These are phyloP conservation scores for Dalbergia oliveri DNA, from an alignment of 306 rosid species.

Conservation along the genomic window DNA sequence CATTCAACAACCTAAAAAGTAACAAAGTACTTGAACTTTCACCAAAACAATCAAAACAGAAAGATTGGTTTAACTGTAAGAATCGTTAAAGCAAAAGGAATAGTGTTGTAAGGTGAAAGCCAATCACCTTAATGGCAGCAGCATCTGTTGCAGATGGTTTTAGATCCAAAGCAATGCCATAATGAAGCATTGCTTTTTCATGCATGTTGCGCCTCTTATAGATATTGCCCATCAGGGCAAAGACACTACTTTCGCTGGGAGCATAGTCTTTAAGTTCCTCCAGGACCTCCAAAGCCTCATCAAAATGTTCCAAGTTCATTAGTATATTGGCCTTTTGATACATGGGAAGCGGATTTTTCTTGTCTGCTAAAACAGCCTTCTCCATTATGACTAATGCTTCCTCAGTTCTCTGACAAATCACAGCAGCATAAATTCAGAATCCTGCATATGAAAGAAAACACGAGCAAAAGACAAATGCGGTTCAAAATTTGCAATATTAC, in stretches of 20 bases:
- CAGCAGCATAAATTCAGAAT: slow-evolving; percentile 43
- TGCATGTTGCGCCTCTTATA: slow-evolving; percentile 87
- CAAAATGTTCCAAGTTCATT: slow-evolving; percentile 74
- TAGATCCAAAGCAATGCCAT: slow-evolving; percentile 94
- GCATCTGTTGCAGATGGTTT: slow-evolving; percentile 96
- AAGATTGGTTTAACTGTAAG: background rate
- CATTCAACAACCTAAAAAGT: background rate
- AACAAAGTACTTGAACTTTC: slow-evolving; percentile 16
- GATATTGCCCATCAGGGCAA: slow-evolving; percentile 94
- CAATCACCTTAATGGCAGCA: slow-evolving; percentile 88
- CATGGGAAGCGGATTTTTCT: slow-evolving; percentile 98
- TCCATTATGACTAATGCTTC: slow-evolving; percentile 93
- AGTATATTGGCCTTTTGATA: slow-evolving; percentile 98
- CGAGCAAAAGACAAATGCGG: slow-evolving; percentile 14
- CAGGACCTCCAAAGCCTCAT: slow-evolving; percentile 85
- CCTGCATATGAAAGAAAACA: slow-evolving; percentile 10
- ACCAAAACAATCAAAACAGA: slow-evolving; percentile 28
- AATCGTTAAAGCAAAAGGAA: slow-evolving; percentile 10
- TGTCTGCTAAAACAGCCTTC: slow-evolving; percentile 89
- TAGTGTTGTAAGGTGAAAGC: background rate
- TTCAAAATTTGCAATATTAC: background rate
- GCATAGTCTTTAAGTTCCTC: slow-evolving; percentile 92
- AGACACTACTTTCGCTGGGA: slow-evolving; percentile 95
- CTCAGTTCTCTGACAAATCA: slow-evolving; percentile 71
- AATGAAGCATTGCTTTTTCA: slow-evolving; percentile 95